Evolutionary conservation across 345 rosid species (phyloP), one percentile per base, ranked within the genome.

Genomic region (Mercurialis annua): DNA sequence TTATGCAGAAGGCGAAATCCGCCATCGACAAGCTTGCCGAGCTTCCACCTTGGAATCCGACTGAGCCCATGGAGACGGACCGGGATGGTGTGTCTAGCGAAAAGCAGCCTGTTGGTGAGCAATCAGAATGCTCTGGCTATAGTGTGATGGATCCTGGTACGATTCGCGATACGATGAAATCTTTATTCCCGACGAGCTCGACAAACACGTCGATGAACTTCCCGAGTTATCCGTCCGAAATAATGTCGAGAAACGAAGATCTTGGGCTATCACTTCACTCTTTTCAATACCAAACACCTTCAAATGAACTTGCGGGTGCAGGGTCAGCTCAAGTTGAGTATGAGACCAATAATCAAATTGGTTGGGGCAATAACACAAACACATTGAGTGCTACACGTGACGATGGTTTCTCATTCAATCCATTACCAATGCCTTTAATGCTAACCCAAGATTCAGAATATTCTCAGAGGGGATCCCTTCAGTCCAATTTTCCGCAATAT

Each of bases 381-480:
- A 55, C 83, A 34, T 73, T 77, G 54, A 78, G 70, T 50, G n/a
- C n/a, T n/a, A 78, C 82, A 81, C 73, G 66, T 33, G 70, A 23
- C 51, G 79, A 67, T 21, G 73, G 80, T 17, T 78, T 76, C 70
- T 31, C 85, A 68, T 76, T 79, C 68, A 79, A 70, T 68, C 71
- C 82, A 21, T 70, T 75, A 29, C 62, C 73, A 34, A 38, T 82
- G 67, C 40, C 81, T 23, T 62, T 67, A 51, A 54, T 87, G 78
- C 65, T 80, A 49, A 61, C 68, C 48, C 88, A 85, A 70, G 81
- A 73, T 65, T 68, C 72, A 33, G 69, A 71, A 42, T 76, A 70
- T 52, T 68, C 80, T 62, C 88, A 77, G 73, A 79, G 95, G 90
- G 95, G 90, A 63, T 76, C 92, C 87, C 90, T 88, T 86, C 95